Evolutionary conservation across 2,329 filamentous ascomycete species (phyloP), one percentile per base, ranked within the genome.

Genomic region (Dothideomycetes sp.): DNA sequence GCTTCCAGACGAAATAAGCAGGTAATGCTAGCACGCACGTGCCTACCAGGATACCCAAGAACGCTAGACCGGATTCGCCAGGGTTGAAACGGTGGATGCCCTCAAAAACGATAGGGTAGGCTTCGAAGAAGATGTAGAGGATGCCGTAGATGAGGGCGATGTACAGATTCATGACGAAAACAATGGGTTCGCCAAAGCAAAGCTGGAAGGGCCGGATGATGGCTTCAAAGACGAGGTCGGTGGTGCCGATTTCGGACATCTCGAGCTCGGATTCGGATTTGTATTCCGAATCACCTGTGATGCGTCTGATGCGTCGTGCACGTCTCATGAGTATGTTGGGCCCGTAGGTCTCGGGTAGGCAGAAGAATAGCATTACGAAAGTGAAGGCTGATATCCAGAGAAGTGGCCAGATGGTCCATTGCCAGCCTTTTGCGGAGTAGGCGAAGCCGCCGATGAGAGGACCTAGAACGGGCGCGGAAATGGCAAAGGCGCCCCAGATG

Each of bases 111-210:
- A 65, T 58, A n/a, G 59, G 54, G 48, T 67, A 67, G 7, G 54
- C 57, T 44, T 68, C 64, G 49, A 67, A 66, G 57, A 60, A 68
- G 46, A 62, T 57, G 49, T 65, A 67, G 7, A 64, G 51, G 3
- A 65, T 45, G 4, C 59, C 61, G 47, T 65, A 64, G 38, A 64
- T 54, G 14, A 62, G 52, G 0, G 60, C 62, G 40, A 63, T 61
- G 50, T 67, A 67, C 14, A 67, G 48, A 38, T 66, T 65, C n/a
- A 64, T 48, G 3, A 63, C 44, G 43, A 66, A 60, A 11, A 61
- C 53, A 46, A 60, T 63, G 5, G 62, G 59, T 43, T 63, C 62
- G 4, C 42, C 50, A 47, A 63, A 56, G 41, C 61, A 64, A 30
- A 67, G 55, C 1, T 56, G 58, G 37, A 67, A 64, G 0, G 64